Base-by-base conservation (phyloP, 306 rosid species). In the Quercus cerris region DNA sequence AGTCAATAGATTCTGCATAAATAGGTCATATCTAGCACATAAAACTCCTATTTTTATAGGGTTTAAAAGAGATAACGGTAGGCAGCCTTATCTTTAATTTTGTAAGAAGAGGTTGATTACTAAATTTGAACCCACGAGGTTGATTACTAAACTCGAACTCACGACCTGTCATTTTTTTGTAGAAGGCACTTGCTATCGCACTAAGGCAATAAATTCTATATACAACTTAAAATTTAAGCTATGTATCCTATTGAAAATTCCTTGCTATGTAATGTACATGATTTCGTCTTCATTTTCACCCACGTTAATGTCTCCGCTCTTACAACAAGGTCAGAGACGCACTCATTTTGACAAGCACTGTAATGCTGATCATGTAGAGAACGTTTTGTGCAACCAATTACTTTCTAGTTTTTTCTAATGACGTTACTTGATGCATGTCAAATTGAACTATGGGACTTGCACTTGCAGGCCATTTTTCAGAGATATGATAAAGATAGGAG, bases 401-500 rank as follows among this genome's bases (percentile, higher is more conserved):
- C 25, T 12, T 13, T 8, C 28, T 2, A 14, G 35, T 68, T 58
- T 74, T 70, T 6, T 44, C 12, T 51, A 25, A 30, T 74, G 30
- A 27, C 30, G 13, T 49, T 41, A 4, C 19, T 31, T 20, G 20
- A 4, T 70, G 77, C 68, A 59, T 75, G 71, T 82, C 68, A 76
- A 49, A 22, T 56, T 67, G 41, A 27, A 49, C 66, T 76, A 18
- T 77, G 3, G 5, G 41, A 63, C 31, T 52, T 77, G 67, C 28
- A 52, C 30, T 75, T 72, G 83, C 82, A 94, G 99, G 87, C 79
- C 72, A 89, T 89, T 76, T 94, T 93, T 69, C 93, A 94, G 89
- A 86, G 92, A 82, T 94, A 93, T 38, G 97, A 94, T 78, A 87
- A 76, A 87, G 97, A 94, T 84, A 83, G 86, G 80, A 94, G 99